Evolutionary conservation across 495 filamentous ascomycete species (phyloP), one percentile per base, ranked within the genome.

Genomic region (Clohesyomyces aquaticus): DNA sequence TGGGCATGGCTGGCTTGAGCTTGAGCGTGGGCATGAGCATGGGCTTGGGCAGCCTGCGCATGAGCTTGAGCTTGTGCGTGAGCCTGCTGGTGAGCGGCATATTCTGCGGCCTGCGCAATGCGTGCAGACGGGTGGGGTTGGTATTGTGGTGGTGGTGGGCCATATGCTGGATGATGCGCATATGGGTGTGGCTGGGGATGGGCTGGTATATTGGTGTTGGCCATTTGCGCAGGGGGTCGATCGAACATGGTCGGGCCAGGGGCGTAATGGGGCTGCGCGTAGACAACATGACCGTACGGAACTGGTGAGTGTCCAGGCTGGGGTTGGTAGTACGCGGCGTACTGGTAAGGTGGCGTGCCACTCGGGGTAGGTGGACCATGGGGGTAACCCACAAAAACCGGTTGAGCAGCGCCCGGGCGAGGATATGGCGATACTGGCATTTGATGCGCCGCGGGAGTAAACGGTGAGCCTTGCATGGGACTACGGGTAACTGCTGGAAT

Each of bases 401-500:
- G 59, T 16, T 53, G 64, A 8, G 48, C 16, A 32, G 43, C 41
- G 19, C 59, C 58, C 9, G 58, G 55, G 4, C 61, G 64, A 9
- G 28, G 26, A 49, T 73, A 73, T 49, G 69, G 74, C 14, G 67
- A 65, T 28, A 35, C 47, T 9, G 78, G 75, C 50, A 85, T 78
- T 65, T 76, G 78, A 23, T 83, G 80, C 19, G 83, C 78, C 35
- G 79, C 73, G 16, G 82, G 79, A 4, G 79, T 71, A 64, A 83
- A 87, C 0, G 78, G 74, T 8, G 83, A 79, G 38, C 80, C 82
- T 23, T 73, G 71, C 85, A 88, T 87, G 1, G 86, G 85, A 1
- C 82, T 80, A 26, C 85, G 80, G 21, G 86, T 87, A 1, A 87
- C 85, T 12, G 86, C 78, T 32, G 87, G 81, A 49, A 89, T 81